Percentiles rank a stretch among this genome's conserved stretches.
Evolutionary conservation across 768 basidiomycete genomes (phyloP).

Genomic region (Pleurotus ostreatus): DNA sequence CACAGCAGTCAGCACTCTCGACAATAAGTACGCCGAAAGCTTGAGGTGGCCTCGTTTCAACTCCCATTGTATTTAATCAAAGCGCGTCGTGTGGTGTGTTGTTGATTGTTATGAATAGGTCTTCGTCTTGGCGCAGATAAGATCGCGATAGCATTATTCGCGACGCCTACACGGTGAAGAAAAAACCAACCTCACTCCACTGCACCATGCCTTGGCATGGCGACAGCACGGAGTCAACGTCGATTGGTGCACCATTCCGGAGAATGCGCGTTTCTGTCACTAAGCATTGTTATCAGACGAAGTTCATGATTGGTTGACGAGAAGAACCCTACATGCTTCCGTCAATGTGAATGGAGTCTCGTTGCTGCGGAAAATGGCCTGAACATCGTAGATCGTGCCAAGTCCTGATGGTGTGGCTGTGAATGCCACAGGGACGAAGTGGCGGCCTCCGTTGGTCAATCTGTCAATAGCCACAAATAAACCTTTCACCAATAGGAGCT

Average conservation of each 20-base stretch:
- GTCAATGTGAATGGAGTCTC: constrained; percentile 3
- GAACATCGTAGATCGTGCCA: constrained; percentile 5
- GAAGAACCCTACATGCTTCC: constrained; percentile 4
- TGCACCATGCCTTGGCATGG: constrained; percentile 6
- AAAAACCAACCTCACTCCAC: not conserved
- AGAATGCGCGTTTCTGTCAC: constrained; percentile 6
- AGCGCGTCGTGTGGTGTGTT: not conserved
- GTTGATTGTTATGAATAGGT: not conserved
- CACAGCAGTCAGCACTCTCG: not conserved
- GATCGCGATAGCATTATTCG: constrained; percentile 2
- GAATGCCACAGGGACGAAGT: not conserved
- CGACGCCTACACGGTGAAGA: not conserved
- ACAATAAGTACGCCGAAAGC: not conserved
- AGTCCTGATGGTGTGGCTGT: not conserved
- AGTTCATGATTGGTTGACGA: not conserved
- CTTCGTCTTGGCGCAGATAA: constrained; percentile 3
- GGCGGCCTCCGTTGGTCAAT: too few species aligned
- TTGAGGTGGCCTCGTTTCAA: not conserved
- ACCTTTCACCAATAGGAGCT: too few species aligned
- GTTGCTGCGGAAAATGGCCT: constrained; percentile 4
- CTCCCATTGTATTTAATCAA: constrained; percentile 9
- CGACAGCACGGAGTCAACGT: constrained; percentile 1
- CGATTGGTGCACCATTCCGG: not conserved
- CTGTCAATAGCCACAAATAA: too few species aligned
- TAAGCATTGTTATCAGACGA: constrained; percentile 2